Conservation (phyloP, 148 eudicot species). For the Gaultheria prostrata region DNA sequence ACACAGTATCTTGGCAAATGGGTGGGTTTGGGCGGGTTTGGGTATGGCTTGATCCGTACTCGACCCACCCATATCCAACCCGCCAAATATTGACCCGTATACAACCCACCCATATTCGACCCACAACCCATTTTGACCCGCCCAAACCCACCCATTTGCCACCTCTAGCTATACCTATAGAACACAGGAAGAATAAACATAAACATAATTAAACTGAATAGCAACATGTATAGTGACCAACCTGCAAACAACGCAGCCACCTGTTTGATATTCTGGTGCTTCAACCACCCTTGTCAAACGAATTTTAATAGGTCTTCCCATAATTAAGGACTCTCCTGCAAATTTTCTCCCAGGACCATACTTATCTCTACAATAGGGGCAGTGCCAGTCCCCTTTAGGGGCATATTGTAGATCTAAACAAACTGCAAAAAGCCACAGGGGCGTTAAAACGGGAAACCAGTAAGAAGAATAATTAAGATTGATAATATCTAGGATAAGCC, state of each 20-base stretch:
- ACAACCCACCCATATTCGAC: too few species aligned
- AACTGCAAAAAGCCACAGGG: slow-evolving; percentile 43
- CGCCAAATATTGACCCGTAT: too few species aligned
- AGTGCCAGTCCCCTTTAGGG: slow-evolving; percentile 63
- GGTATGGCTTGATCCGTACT: too few species aligned
- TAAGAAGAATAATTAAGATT: not conserved
- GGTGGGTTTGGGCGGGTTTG: too few species aligned
- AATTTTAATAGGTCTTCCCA: slow-evolving; percentile 47
- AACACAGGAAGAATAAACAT: not conserved
- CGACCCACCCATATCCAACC: too few species aligned
- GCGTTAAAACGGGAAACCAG: not conserved
- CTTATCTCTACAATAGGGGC: slow-evolving; percentile 55
- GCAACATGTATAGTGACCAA: slow-evolving; percentile 26
- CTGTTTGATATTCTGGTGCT: slow-evolving; percentile 62
- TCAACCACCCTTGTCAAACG: slow-evolving; percentile 78
- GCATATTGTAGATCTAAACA: slow-evolving; percentile 60
- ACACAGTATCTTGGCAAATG: too few species aligned
- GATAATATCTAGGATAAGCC: not conserved
- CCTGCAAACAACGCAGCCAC: slow-evolving; percentile 96
- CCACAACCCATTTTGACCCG: too few species aligned
- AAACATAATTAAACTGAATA: not conserved
- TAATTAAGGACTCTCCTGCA: slow-evolving; percentile 36
- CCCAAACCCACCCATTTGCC: too few species aligned
- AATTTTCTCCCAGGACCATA: slow-evolving; percentile 41
- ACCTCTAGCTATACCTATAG: not conserved